phyloP scores from a whole-genome alignment of 345 rosid genomes.

The Arabidopsis arenosa region DNA sequence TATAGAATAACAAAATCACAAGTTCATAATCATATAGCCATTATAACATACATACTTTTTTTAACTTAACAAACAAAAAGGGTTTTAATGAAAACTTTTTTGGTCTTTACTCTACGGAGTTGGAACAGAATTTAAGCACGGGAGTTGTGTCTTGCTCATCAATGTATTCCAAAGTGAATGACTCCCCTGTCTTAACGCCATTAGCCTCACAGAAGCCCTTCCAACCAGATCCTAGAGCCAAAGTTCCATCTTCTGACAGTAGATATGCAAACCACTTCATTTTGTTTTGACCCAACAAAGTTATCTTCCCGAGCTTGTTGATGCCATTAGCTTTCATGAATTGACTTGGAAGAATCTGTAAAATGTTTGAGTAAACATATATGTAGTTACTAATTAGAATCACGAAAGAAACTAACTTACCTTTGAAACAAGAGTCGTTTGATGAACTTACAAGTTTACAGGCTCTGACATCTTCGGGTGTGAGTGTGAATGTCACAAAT shows the following conservation, averaged over 20 bases:
- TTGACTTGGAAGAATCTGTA: conserved; percentile 8
- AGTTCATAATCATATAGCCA: too few species aligned
- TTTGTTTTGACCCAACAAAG: not conserved
- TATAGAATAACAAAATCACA: too few species aligned
- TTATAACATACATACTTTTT: too few species aligned
- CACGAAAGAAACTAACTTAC: not conserved
- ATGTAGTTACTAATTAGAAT: not conserved
- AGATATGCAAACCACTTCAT: not conserved
- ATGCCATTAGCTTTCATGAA: conserved; percentile 19
- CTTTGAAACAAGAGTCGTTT: not conserved
- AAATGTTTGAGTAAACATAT: not conserved
- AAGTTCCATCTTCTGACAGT: not conserved
- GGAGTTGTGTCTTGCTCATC: not conserved
- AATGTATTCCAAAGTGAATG: not conserved
- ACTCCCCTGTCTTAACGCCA: not conserved
- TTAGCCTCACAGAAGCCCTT: conserved; percentile 6
- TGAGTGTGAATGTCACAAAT: not conserved
- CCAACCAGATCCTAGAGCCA: conserved; percentile 14
- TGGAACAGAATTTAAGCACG: not conserved
- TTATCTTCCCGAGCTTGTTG: conserved; percentile 9
- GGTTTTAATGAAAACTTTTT: not conserved
- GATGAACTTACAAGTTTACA: conserved; percentile 14
- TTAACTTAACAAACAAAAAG: not conserved
- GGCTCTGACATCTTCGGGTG: not conserved
- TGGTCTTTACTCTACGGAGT: not conserved